phyloP scores from a whole-genome alignment of 805 yeast genomes.

The Yamadazyma phyllophila region DNA sequence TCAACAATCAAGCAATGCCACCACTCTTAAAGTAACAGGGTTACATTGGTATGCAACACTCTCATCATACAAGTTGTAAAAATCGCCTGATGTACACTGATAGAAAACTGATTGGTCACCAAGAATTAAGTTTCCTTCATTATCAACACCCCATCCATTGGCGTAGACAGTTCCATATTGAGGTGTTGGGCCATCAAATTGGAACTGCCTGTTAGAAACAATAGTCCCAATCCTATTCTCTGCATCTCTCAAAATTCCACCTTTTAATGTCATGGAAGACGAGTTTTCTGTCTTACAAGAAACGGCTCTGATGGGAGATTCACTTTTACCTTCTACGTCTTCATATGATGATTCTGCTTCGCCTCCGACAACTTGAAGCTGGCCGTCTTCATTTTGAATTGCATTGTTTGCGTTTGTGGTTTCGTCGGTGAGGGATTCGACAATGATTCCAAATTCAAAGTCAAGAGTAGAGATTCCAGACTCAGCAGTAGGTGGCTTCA shows the following conservation, averaged over 20 bases:
- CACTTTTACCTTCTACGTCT: slow-evolving; percentile 8
- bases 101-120: slow-evolving; percentile 31
- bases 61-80: slow-evolving; percentile 36
- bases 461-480: slow-evolving; percentile 28
- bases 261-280: slow-evolving; percentile 27
- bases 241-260: slow-evolving; percentile 30
- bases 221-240: slow-evolving; percentile 36
- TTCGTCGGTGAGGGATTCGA: slow-evolving; percentile 21
- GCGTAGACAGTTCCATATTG: slow-evolving; percentile 38
- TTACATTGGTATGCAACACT: slow-evolving; percentile 33
- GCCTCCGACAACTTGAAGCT: slow-evolving; percentile 27
- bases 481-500: slow-evolving; percentile 21
- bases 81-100: slow-evolving; percentile 41
- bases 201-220: slow-evolving; percentile 38
- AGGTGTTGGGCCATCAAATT: slow-evolving; percentile 42
- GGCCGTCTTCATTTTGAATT: slow-evolving; percentile 5
- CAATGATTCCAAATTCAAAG: slow-evolving; percentile 35
- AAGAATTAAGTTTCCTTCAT: slow-evolving; percentile 30
- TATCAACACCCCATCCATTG: slow-evolving; percentile 39
- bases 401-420: slow-evolving; percentile 4
- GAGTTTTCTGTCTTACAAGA: slow-evolving; percentile 26
- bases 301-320: slow-evolving; percentile 26
- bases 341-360: slow-evolving; percentile 20
- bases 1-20: slow-evolving; percentile 32
- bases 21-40: slow-evolving; percentile 36